Base-by-base conservation (phyloP, 495 filamentous ascomycete genomes). In the Arthonia radiata region DNA sequence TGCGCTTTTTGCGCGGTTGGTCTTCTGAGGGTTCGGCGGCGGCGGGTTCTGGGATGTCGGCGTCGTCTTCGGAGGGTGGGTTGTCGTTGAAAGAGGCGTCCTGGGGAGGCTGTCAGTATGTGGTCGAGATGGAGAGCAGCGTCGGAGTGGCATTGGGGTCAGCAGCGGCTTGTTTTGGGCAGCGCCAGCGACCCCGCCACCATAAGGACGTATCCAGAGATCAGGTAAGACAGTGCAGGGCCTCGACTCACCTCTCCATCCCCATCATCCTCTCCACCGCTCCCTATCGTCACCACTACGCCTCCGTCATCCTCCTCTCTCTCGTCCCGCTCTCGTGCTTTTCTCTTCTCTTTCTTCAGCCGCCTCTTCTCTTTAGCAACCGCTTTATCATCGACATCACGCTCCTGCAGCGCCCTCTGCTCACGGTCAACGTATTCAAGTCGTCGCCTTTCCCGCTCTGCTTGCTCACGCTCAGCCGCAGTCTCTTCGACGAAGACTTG, bases 311-410 rank as follows among this genome's bases (percentile, higher is more conserved):
- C 53, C 15, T 42, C 49, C 7, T 45, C 53, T 9, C 14, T 15
- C 42, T 59, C 67, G 25, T 42, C 53, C 17, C 59, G 52, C 50
- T 90, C 80, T 41, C 74, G 58, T 9, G 63, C 67, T 56, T 75
- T 89, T 42, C 64, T 60, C 60, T 76, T 83, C 51, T 79, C 73
- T 44, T 67, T 68, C 67, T 81, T 93, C 54, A 79, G 79, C 41
- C 62, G 65, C 42, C 60, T 64, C 57, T 83, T 82, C 43, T 72
- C 56, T 50, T 69, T 82, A 18, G 57, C 80, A 4, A 73, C 37
- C 36, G 64, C 61, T 51, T 89, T 86, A 47, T 99, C 86, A 32
- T 55, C 60, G 25, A 76, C 35, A 60, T 99, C 86, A 23, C 68
- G 76, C 39, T 58, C 55, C 38, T 57, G 55, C n/a, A 89, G 73